Evolutionary conservation across 2,329 filamentous ascomycete species (phyloP).

Genomic region (Exophiala sideris): DNA sequence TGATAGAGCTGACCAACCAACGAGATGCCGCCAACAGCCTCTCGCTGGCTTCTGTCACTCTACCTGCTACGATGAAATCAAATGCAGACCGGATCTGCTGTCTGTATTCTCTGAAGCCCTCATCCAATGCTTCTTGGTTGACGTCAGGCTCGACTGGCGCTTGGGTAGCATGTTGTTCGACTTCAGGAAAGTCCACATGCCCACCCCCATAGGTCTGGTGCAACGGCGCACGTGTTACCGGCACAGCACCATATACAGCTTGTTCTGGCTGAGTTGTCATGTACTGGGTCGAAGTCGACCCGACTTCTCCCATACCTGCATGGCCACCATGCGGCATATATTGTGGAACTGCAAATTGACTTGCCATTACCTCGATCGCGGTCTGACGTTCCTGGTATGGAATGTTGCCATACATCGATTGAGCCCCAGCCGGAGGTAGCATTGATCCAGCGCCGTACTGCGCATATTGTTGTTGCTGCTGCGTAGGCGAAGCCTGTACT

Average conservation of each 20-base stretch:
- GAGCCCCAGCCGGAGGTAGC: conserved; percentile 58
- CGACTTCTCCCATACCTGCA: conserved; percentile 55
- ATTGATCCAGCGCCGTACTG: conserved; percentile 64
- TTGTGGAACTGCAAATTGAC: conserved; percentile 65
- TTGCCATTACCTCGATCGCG: conserved; percentile 71
- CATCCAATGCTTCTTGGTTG: conserved; percentile 51
- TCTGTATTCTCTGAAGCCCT: conserved; percentile 66
- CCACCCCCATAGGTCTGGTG: conserved; percentile 51
- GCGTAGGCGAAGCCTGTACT: conserved; percentile 33
- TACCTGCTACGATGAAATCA: conserved; percentile 63
- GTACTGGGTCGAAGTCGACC: conserved; percentile 57
- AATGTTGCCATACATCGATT: conserved; percentile 68
- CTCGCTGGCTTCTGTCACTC: conserved; percentile 57
- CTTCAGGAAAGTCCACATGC: conserved; percentile 47
- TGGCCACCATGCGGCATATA: conserved; percentile 70
- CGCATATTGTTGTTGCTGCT: conserved; percentile 53
- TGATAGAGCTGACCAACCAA: conserved; percentile 64
- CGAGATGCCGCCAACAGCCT: conserved; percentile 61
- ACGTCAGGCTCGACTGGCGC: conserved; percentile 36
- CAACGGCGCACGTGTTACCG: conserved; percentile 50
- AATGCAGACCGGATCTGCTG: conserved; percentile 62
- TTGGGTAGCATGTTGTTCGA: conserved; percentile 36
- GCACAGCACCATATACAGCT: conserved; percentile 59
- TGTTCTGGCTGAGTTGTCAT: conserved; percentile 62
- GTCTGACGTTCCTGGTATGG: conserved; percentile 71